phyloP scores from a whole-genome alignment of 2,329 filamentous ascomycete species.

The Fusarium papillatum region DNA sequence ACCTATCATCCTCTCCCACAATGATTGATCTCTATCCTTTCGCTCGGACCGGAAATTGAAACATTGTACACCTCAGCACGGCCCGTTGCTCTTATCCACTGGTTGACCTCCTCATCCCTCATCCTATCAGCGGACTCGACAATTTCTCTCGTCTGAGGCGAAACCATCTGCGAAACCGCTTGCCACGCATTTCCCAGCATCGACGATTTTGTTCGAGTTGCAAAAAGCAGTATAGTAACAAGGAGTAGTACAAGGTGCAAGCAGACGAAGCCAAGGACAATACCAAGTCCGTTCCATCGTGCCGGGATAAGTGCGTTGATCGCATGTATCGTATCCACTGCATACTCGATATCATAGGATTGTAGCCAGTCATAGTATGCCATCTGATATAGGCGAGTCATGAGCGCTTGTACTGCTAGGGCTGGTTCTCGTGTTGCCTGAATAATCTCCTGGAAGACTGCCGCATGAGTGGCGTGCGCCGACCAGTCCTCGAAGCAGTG shows the following conservation, averaged over 20 bases:
- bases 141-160: slow-evolving; percentile 20
- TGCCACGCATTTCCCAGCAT: slow-evolving; percentile 26
- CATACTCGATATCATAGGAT: not conserved
- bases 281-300: not conserved
- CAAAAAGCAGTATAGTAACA: not conserved
- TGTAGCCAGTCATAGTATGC: not conserved
- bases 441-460: not conserved
- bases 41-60: not conserved
- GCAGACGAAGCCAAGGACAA: not conserved
- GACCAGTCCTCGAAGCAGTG: not conserved
- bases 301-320: not conserved
- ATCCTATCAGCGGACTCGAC: not conserved
- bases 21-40: not conserved
- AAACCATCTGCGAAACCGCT: slow-evolving; percentile 14
- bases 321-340: not conserved
- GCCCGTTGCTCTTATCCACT: not conserved
- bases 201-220: not conserved
- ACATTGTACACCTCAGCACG: not conserved
- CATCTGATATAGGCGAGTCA: not conserved
- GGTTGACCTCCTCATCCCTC: not conserved
- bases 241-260: not conserved
- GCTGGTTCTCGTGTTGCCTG: not conserved
- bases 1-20: not conserved
- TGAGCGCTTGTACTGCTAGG: not conserved
- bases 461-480: not conserved